Base-by-base conservation (phyloP, 1,284 basidiomycete genomes). In the Pascua sp. region DNA sequence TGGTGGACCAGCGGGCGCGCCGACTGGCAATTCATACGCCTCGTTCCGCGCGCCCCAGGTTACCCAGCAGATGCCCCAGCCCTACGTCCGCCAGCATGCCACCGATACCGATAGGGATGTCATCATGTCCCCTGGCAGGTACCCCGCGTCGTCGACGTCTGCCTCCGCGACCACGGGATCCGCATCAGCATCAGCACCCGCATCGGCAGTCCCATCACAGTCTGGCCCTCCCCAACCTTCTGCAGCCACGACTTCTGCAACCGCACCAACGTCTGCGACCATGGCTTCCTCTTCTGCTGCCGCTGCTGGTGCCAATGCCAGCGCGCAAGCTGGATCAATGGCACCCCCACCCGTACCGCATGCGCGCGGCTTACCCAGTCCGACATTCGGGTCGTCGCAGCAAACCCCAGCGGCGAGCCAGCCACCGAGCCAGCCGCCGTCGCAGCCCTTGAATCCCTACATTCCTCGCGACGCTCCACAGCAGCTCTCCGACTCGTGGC, bases 391-490 rank as follows among this genome's bases (percentile, higher is more conserved):
- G 24, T 32, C 24, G 24, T 32, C 24, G 7, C 24, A 32, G 24
- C 24, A 32, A 32, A 32, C 24, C 24, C 24, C 24, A 7, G 24
- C 24, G 24, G 24, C 24, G 24, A 32, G 24, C 24, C 24, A 32
- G 24, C 24, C 24, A 32, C 24, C 24, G 24, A 32, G 24, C 24
- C 24, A 32, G 7, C 24, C 24, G 24, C 24, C 24, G 24, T 32
- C 24, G 40, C 32, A 15, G 12, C 60, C 54, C 16, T 45, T 59
- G 13, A 75, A 73, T 51, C 72, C 73, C 4, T 73, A 73, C 54
- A 55, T 70, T 40, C 72, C 72, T 11, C 64, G 66, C n/a, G 70
- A 47, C 16, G 48, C 43, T 16, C 40, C 15, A 11, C 40, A 52
- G 5, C 56, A 47, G 5, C 45, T 41, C 10, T 44, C 53, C 18